Evolutionary conservation across 768 basidiomycete genomes (phyloP).

Genomic region (Kockovaella imperatae): DNA sequence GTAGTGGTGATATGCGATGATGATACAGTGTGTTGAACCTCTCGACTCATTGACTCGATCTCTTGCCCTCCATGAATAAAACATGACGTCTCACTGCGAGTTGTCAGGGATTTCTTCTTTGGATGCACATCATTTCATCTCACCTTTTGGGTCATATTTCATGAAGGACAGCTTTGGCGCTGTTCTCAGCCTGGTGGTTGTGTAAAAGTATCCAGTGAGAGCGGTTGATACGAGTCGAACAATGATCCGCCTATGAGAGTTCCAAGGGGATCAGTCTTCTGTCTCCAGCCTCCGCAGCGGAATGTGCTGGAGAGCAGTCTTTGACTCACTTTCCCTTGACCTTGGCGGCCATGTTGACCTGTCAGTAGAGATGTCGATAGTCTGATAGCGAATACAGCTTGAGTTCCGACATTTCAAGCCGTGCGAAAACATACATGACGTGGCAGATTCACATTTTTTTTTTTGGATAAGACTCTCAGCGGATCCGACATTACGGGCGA

Average conservation of each 20-base stretch:
- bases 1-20: too few relatives aligned
- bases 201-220: conserved; percentile 86
- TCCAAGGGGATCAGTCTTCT: too few relatives aligned
- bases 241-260: conserved; percentile 66
- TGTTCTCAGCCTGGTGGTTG: conserved; percentile 62
- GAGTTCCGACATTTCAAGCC: too few relatives aligned
- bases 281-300: neutral
- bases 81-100: conserved; percentile 2
- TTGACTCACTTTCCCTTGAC: conserved; percentile 32
- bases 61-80: conserved; percentile 5
- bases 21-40: neutral
- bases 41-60: neutral
- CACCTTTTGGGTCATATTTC: conserved; percentile 83
- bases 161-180: conserved; percentile 78
- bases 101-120: neutral
- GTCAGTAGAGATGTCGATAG: neutral
- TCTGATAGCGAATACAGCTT: too few relatives aligned
- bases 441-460: too few relatives aligned
- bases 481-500: too few relatives aligned
- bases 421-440: too few relatives aligned
- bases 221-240: conserved; percentile 85
- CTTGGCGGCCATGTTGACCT: conserved; percentile 32
- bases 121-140: conserved; percentile 26
- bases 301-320: too few relatives aligned
- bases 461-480: too few relatives aligned